Base-by-base conservation (phyloP, 495 filamentous ascomycete genomes). In the Penicillium odoratum region DNA sequence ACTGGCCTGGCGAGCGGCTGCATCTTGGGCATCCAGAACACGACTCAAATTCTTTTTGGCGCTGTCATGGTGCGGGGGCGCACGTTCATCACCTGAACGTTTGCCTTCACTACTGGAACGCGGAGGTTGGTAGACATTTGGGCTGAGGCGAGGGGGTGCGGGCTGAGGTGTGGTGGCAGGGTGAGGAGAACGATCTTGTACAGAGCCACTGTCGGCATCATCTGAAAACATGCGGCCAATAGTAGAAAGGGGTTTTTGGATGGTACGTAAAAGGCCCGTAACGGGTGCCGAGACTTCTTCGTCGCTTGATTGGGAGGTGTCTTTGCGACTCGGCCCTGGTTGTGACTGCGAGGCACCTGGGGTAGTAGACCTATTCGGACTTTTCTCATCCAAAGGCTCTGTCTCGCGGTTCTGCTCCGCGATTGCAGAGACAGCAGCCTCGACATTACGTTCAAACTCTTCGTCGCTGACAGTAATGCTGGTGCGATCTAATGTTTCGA, bases 221-320 rank as follows among this genome's bases (percentile, higher is more conserved):
- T 98, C 94, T 2, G 90, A 91, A 75, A 99, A 98, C 36, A 99
- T 97, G 53, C 92, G 87, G n/a, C 95, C 94, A 67, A 99, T 96
- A 15, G 92, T 94, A 43, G 90, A 91, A 40, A 99, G 76, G 0
- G 94, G 95, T 54, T 83, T 87, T 69, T 98, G 93, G 51, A 99
- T 97, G 1, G 93, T 92, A 47, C 92, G 85, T 15, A 99, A 77
- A 10, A 99, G 75, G 3, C 94, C 93, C 25, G 88, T 85, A 34
- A 96, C 92, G 38, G 94, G 91, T 0, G 87, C 88, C 15, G 64
- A 48, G 33, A 83, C 83, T 62, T 96, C 87, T 62, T 89, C 84
- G 25, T 83, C 84, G 13, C 77, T 82, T 15, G 74, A 75, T 40
- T 72, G 67, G 9, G 63, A 58, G 5, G 60, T 56, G 31, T 76